phyloP scores from a whole-genome alignment of 2,329 filamentous ascomycete genomes.

The Sphaerulina vaccinii region DNA sequence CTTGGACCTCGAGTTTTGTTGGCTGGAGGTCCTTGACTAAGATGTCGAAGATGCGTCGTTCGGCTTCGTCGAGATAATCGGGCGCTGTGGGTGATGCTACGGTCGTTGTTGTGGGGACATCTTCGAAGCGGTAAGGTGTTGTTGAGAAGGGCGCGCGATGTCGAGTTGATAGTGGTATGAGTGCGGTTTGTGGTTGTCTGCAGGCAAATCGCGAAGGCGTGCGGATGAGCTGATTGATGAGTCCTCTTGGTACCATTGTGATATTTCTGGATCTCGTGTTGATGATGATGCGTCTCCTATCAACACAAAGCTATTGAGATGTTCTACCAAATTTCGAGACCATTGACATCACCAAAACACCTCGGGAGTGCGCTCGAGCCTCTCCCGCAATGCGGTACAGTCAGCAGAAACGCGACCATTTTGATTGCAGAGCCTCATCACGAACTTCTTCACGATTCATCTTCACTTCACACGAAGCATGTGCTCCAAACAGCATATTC shows the following conservation, averaged over 20 bases:
- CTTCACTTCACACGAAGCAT: not conserved
- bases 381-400: no score
- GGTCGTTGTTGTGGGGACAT: not conserved
- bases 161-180: not conserved
- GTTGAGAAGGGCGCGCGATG: not conserved
- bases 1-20: slow-evolving; percentile 59
- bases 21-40: slow-evolving; percentile 45
- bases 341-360: slow-evolving; percentile 8
- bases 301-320: not conserved
- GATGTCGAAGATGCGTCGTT: slow-evolving; percentile 50
- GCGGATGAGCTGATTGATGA: slow-evolving; percentile 6
- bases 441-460: not conserved
- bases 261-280: not conserved
- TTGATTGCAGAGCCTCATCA: slow-evolving; percentile 20
- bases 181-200: not conserved
- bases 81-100: slow-evolving; percentile 35
- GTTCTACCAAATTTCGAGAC: no score
- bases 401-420: slow-evolving; percentile 4
- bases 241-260: slow-evolving; percentile 15
- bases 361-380: slow-evolving; percentile 4
- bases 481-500: not conserved
- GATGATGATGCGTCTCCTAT: not conserved
- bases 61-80: slow-evolving; percentile 48
- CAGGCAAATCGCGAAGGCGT: not conserved
- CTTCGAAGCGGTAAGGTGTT: not conserved